Conservation (phyloP, 2,329 filamentous ascomycete species). For the Hymenotorrendiella dingleyae region DNA sequence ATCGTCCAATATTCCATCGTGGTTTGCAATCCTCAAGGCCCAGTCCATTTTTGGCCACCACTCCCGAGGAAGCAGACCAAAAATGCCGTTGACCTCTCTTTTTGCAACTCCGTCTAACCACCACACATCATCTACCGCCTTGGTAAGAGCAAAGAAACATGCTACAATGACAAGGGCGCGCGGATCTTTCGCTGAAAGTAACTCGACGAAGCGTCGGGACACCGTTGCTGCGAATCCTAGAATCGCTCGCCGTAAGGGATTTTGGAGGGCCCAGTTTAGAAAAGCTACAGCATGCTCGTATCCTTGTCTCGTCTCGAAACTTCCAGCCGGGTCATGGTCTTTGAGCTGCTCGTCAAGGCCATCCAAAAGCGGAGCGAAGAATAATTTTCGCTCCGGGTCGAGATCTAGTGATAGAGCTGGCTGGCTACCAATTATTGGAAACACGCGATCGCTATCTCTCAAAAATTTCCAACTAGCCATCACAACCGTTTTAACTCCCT, state of each 20-base stretch:
- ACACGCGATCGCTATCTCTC: slow-evolving; percentile 49
- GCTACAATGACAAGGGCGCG: slow-evolving; percentile 25
- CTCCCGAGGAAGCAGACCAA: slow-evolving; percentile 22
- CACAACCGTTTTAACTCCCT: slow-evolving; percentile 60
- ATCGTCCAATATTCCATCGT: slow-evolving; percentile 25
- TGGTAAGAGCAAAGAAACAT: slow-evolving; percentile 29
- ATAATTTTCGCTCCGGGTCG: slow-evolving; percentile 45
- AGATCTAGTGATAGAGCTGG: slow-evolving; percentile 56
- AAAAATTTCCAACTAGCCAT: slow-evolving; percentile 60
- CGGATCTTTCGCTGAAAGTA: slow-evolving; percentile 50
- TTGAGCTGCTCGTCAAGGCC: slow-evolving; percentile 51
- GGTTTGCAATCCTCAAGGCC: slow-evolving; percentile 26
- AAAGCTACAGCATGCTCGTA: slow-evolving; percentile 61
- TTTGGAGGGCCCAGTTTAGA: slow-evolving; percentile 60
- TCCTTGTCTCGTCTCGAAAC: slow-evolving; percentile 41
- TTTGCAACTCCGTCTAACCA: slow-evolving; percentile 64
- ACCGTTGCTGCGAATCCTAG: slow-evolving; percentile 61
- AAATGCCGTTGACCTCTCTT: slow-evolving; percentile 54
- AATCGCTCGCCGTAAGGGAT: slow-evolving; percentile 51
- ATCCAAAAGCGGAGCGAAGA: slow-evolving; percentile 55
- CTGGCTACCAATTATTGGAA: slow-evolving; percentile 58
- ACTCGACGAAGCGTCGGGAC: slow-evolving; percentile 53
- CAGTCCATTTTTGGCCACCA: slow-evolving; percentile 31
- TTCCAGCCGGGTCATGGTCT: slow-evolving; percentile 17
- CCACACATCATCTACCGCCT: slow-evolving; percentile 41